Evolutionary conservation across 2,329 filamentous ascomycete species (phyloP).

Genomic region (Aureobasidium sp.): DNA sequence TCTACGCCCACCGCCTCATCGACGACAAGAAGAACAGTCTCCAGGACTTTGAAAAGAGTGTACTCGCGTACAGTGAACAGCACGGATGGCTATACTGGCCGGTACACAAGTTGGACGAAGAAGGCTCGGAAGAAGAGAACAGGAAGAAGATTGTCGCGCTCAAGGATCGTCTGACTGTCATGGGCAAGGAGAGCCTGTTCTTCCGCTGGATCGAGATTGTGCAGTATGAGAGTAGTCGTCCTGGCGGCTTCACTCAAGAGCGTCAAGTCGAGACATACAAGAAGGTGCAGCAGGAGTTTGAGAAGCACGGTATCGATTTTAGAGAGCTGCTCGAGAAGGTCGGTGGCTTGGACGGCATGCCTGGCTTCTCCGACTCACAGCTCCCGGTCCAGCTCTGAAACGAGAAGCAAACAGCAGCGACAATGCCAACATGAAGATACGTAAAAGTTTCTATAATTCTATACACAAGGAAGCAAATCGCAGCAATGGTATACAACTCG

Average conservation of each 20-base stretch:
- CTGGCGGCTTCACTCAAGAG: constrained; percentile 67
- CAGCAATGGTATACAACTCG: neutral
- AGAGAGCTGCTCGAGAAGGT: constrained; percentile 70
- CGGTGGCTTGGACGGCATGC: constrained; percentile 53
- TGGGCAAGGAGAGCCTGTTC: constrained; percentile 85
- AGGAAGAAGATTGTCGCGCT: constrained; percentile 73
- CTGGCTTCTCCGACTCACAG: constrained; percentile 34
- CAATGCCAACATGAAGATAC: neutral
- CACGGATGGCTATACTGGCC: constrained; percentile 54
- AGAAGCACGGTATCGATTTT: constrained; percentile 70
- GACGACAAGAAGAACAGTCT: constrained; percentile 54
- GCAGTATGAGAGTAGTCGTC: constrained; percentile 71
- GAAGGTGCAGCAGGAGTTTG: constrained; percentile 70
- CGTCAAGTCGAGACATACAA: constrained; percentile 64
- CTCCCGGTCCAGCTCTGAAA: neutral
- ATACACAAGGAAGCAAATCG: constrained; percentile 9
- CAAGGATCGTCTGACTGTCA: constrained; percentile 62
- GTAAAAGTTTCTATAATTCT: constrained; percentile 3
- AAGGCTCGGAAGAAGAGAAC: constrained; percentile 51
- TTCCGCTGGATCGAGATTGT: constrained; percentile 90
- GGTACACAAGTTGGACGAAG: constrained; percentile 29
- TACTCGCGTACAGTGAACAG: constrained; percentile 63
- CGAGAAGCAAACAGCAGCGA: neutral
- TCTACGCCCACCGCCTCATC: constrained; percentile 62
- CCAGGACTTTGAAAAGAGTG: constrained; percentile 63